phyloP scores from a whole-genome alignment of 345 rosid species.

The Orychophragmus violaceus region DNA sequence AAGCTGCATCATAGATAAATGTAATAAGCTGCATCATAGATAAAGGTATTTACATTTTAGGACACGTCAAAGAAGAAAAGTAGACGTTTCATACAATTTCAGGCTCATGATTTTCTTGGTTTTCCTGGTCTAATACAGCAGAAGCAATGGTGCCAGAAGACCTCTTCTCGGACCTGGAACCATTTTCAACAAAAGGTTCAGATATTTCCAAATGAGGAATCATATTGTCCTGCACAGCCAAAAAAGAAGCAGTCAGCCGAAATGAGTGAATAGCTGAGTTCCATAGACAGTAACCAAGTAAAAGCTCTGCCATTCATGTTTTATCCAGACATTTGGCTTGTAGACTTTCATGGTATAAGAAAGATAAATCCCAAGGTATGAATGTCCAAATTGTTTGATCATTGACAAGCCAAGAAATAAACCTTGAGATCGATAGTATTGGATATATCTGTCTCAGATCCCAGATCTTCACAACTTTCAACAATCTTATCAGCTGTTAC shows the following conservation, averaged over 20 bases:
- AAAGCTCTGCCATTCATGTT: neutral
- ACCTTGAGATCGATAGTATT: constrained; percentile 35
- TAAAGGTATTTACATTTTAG: neutral
- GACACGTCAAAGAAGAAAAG: constrained; percentile 6
- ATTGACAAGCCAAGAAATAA: constrained; percentile 1
- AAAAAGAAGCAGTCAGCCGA: neutral
- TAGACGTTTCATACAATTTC: constrained; percentile 30
- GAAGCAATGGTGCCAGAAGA: constrained; percentile 23
- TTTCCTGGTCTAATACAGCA: constrained; percentile 21
- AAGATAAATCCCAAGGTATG: neutral
- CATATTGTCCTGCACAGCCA: constrained; percentile 28
- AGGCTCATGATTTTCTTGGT: constrained; percentile 25
- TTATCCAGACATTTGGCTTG: neutral
- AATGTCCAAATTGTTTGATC: constrained; percentile 3
- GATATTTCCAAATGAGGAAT: constrained; percentile 30
- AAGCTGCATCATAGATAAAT: constrained; percentile 14
- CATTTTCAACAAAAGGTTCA: constrained; percentile 23
- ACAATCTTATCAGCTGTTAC: constrained; percentile 28
- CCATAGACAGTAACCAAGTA: neutral
- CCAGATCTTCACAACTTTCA: constrained; percentile 24
- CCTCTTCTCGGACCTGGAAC: constrained; percentile 22
- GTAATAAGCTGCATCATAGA: constrained; percentile 18
- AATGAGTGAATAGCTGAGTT: constrained; percentile 19
- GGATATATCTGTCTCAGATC: constrained; percentile 16
- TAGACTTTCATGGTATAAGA: neutral